phyloP scores from a whole-genome alignment of 495 filamentous ascomycete genomes.

The Hyaloscypha bicolor region DNA sequence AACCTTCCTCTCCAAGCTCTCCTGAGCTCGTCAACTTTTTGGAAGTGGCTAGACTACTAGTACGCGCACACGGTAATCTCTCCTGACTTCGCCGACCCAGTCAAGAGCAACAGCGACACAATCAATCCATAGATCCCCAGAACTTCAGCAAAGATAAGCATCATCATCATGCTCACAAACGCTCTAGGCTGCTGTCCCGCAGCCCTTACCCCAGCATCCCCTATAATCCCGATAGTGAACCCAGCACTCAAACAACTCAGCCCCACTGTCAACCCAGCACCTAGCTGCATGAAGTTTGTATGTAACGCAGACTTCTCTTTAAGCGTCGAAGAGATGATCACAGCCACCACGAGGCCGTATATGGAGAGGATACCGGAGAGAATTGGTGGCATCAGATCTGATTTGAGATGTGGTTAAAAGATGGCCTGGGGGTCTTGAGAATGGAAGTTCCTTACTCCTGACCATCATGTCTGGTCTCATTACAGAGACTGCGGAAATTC shows the following conservation, averaged over 20 bases:
- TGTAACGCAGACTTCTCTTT: conserved; percentile 48
- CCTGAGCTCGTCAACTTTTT: neutral
- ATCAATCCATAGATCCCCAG: conserved; percentile 53
- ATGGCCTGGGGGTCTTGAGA: neutral
- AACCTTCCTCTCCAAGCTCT: neutral
- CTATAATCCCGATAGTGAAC: conserved; percentile 91
- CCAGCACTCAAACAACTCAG: conserved; percentile 72
- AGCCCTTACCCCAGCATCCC: conserved; percentile 83
- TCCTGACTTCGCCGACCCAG: neutral
- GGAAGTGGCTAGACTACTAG: neutral
- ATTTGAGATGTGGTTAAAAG: conserved; percentile 35
- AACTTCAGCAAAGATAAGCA: conserved; percentile 93
- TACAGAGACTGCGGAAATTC: conserved; percentile 67
- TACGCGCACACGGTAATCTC: neutral
- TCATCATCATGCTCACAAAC: conserved; percentile 93
- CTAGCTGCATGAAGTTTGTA: conserved; percentile 49
- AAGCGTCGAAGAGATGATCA: conserved; percentile 48
- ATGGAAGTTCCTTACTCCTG: conserved; percentile 52
- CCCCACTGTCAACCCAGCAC: conserved; percentile 49
- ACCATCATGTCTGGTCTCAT: conserved; percentile 78
- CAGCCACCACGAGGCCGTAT: conserved; percentile 52
- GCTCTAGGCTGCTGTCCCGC: conserved; percentile 87
- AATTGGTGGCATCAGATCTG: conserved; percentile 66
- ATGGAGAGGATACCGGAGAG: conserved; percentile 80
- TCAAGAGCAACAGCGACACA: conserved; percentile 22